Base-by-base conservation (phyloP, 768 basidiomycete genomes). In the Inosperma sp. region DNA sequence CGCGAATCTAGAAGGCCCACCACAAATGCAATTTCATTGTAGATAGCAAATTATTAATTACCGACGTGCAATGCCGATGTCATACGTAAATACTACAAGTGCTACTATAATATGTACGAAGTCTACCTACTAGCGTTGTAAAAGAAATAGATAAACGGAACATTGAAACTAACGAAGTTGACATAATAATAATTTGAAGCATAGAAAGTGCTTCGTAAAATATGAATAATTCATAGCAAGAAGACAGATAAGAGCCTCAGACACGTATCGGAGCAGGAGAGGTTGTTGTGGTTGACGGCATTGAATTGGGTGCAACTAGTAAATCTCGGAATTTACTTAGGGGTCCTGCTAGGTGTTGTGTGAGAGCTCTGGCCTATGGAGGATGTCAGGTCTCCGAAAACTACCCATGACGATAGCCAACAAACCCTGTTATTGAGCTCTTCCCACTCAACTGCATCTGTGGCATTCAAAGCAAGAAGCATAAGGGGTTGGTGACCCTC, bases 401-500 rank as follows among this genome's bases (percentile, higher is more conserved):
- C 14, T 29, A 27, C 35, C 37, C 23, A 52, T 21, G 41, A 34
- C 22, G 25, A 49, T 49, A 10, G 52, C 19, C 14, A 14, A 58
- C 75, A 17, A 52, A 84, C 88, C 75, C 84, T 88, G 55, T 62
- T 51, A 46, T 81, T 75, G 48, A 90, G 71, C 48, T 77, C 74
- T 21, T 80, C 79, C 86, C 85, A 89, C n/a, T 80, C 77, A 6
- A 83, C 78, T 37, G 64, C 68, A 33, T 77, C 65, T 17, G 79
- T 77, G 27, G 83, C 75, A 54, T 85, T 87, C 54, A 90, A 67
- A 2, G 82, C 86, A 36, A 90, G 72, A 39, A 91, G 68, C 78
- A 89, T 74, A 48, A 86, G 56, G 8, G 88, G 88, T 65, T 67
- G 68, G 54, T 66, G 61, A 22, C 69, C 68, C 25, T 68, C 65